These are phyloP conservation scores for Cercospora sp. DNA, from an alignment of 2,329 filamentous ascomycete genomes.

Conservation along the genomic window DNA sequence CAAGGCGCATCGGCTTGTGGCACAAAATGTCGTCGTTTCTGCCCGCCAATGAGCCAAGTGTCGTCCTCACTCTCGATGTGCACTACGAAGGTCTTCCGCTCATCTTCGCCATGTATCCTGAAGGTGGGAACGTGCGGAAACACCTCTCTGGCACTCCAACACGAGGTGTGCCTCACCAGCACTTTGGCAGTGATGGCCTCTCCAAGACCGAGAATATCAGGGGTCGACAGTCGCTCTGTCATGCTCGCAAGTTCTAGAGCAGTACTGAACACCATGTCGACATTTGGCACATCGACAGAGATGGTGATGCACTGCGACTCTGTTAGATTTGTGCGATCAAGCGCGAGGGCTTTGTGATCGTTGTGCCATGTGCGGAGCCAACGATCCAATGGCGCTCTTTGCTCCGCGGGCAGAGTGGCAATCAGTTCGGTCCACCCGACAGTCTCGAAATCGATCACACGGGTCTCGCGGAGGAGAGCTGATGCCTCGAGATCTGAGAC, in stretches of 20 bases:
- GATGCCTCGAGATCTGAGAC: conserved; percentile 56
- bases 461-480: conserved; percentile 55
- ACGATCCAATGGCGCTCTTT: conserved; percentile 47
- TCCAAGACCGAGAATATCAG: conserved; percentile 58
- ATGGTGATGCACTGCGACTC: conserved; percentile 68
- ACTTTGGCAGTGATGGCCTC: conserved; percentile 66
- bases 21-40: conserved; percentile 74
- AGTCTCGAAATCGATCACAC: conserved; percentile 54
- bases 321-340: conserved; percentile 28
- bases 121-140: conserved; percentile 30
- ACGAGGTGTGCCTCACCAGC: conserved; percentile 56
- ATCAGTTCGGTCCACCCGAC: conserved; percentile 58
- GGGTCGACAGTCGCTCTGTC: background rate
- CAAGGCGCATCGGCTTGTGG: conserved; percentile 39
- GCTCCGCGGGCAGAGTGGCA: conserved; percentile 50
- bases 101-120: conserved; percentile 23
- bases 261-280: conserved; percentile 80
- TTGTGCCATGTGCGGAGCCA: conserved; percentile 62
- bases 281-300: conserved; percentile 82
- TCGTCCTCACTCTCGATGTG: conserved; percentile 71
- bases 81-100: conserved; percentile 70
- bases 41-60: conserved; percentile 85
- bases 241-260: conserved; percentile 31
- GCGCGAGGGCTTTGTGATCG: conserved; percentile 33
- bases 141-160: conserved; percentile 58